Percentiles rank a stretch among this genome's conserved stretches.
phyloP scores from a whole-genome alignment of 208 protist species.

The Leishmania gerbilli region DNA sequence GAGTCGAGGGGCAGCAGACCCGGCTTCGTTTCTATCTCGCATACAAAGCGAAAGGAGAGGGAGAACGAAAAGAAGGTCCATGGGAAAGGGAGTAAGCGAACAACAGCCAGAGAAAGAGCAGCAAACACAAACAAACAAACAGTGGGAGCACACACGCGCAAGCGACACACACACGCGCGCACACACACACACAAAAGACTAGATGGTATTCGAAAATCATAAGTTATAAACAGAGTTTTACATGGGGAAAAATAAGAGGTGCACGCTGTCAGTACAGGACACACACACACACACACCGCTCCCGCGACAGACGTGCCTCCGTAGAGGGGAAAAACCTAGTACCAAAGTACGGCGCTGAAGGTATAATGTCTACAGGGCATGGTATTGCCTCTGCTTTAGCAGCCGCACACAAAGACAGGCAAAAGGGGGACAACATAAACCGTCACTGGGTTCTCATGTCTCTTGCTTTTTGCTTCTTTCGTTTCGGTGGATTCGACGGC shows the following conservation, averaged over 20 bases:
- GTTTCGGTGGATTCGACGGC: background rate
- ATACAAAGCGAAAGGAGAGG: background rate
- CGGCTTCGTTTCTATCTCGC: background rate
- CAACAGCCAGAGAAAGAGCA: background rate
- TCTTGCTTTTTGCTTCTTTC: background rate
- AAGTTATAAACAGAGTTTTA: background rate
- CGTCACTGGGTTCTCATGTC: background rate
- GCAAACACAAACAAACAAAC: background rate
- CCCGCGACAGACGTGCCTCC: background rate
- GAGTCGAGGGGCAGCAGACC: background rate
- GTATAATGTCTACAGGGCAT: background rate
- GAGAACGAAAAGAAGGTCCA: background rate
- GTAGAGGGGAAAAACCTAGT: background rate
- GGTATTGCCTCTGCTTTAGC: background rate
- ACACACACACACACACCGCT: background rate
- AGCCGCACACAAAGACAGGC: background rate
- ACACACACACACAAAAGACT: background rate
- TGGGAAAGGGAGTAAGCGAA: background rate
- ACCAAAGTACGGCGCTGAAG: background rate
- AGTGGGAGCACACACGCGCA: background rate
- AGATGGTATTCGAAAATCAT: background rate
- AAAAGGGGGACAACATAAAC: conserved; percentile 9
- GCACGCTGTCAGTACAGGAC: background rate
- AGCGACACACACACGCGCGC: background rate
- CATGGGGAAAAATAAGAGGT: background rate